Percentiles rank a stretch among this genome's conserved stretches.
phyloP scores from a whole-genome alignment of 2,329 filamentous ascomycete species.

The Paecilomyces formosus region DNA sequence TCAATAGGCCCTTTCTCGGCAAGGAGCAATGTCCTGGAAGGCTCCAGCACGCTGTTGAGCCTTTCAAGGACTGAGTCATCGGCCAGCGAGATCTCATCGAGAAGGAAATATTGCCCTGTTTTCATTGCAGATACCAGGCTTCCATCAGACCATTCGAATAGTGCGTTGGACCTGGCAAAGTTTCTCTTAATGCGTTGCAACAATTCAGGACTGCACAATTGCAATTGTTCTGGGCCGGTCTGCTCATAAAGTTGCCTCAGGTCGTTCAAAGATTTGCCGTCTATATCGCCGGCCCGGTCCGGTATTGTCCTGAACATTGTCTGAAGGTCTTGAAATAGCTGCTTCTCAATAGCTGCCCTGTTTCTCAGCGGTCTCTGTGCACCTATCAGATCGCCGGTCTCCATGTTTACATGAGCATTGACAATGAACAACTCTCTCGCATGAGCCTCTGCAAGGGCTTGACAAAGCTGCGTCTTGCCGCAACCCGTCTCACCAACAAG shows the following conservation, averaged over 20 bases:
- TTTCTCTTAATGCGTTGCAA: conserved; percentile 37
- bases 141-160: conserved; percentile 96
- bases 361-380: conserved; percentile 90
- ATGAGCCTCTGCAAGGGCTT: conserved; percentile 78
- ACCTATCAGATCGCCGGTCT: conserved; percentile 94
- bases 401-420: conserved; percentile 96
- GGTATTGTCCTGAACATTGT: conserved; percentile 31
- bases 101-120: conserved; percentile 77
- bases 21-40: conserved; percentile 74
- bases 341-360: conserved; percentile 61
- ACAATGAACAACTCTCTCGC: conserved; percentile 74
- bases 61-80: conserved; percentile 96
- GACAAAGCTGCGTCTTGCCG: conserved; percentile 94
- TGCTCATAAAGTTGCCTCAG: conserved; percentile 54
- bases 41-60: conserved; percentile 92
- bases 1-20: conserved; percentile 89
- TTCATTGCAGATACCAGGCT: conserved; percentile 93
- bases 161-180: conserved; percentile 62
- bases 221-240: conserved; percentile 39
- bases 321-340: conserved; percentile 56
- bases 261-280: conserved; percentile 43
- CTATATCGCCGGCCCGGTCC: conserved; percentile 11
- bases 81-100: conserved; percentile 95
- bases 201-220: conserved; percentile 43
- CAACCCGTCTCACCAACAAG: conserved; percentile 95